phyloP scores from a whole-genome alignment of 192 early-diverging fungal species.

The Mortierella hygrophila region DNA sequence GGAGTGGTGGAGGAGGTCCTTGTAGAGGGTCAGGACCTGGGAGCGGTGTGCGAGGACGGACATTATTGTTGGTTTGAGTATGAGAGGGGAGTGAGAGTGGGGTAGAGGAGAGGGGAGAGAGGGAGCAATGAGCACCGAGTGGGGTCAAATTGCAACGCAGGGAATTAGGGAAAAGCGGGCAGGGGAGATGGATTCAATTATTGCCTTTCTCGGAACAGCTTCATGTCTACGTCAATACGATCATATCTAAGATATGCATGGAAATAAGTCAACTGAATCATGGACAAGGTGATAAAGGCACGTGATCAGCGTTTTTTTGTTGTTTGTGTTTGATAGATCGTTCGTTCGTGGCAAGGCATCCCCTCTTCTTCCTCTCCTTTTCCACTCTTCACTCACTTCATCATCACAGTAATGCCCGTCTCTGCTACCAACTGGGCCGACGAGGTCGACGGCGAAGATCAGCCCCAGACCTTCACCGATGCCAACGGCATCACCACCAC shows the following conservation, averaged over 20 bases:
- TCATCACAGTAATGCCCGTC: slow-evolving; percentile 43
- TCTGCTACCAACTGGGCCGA: slow-evolving; percentile 58
- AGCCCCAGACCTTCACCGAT: slow-evolving; percentile 67
- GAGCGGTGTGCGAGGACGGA: slow-evolving; percentile 55
- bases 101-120: not conserved
- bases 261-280: not conserved
- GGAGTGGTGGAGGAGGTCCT: slow-evolving; percentile 78
- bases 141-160: not conserved
- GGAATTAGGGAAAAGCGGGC: not conserved
- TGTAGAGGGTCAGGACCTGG: slow-evolving; percentile 82
- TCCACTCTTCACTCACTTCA: slow-evolving; percentile 9
- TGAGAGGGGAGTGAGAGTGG: not conserved
- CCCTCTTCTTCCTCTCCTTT: not conserved
- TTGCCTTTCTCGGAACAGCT: not conserved
- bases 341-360: not conserved
- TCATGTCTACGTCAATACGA: not conserved
- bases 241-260: not conserved
- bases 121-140: not conserved
- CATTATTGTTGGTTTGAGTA: not conserved
- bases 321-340: slow-evolving; percentile 15
- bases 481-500: slow-evolving; percentile 87
- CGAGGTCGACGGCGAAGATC: slow-evolving; percentile 56
- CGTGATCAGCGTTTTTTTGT: slow-evolving; percentile 12
- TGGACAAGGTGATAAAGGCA: not conserved
- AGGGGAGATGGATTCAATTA: not conserved